Evolutionary conservation across 768 basidiomycete species (phyloP).

Genomic region (Rhizopogon vesiculosus): DNA sequence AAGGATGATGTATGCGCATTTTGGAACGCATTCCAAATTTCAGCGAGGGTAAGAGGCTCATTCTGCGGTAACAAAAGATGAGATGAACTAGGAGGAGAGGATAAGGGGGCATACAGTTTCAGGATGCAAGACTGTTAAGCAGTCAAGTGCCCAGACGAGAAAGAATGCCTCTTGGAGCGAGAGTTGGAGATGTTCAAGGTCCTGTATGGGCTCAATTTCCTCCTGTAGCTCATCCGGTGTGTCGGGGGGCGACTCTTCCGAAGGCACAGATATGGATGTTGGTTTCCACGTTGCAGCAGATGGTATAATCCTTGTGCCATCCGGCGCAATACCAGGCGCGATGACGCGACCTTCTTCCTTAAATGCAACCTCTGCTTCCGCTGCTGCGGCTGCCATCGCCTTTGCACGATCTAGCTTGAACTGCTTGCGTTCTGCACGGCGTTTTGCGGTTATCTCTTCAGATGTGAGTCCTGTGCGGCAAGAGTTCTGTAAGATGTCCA

Average conservation of each 20-base stretch:
- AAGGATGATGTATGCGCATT: slow-evolving; percentile 41
- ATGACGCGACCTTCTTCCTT: slow-evolving; percentile 62
- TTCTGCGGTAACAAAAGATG: slow-evolving; percentile 31
- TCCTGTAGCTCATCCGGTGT: slow-evolving; percentile 30
- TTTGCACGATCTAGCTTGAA: slow-evolving; percentile 91
- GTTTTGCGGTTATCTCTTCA: slow-evolving; percentile 86
- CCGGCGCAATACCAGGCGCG: slow-evolving; percentile 52
- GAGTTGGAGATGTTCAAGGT: slow-evolving; percentile 89
- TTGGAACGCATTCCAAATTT: slow-evolving; percentile 68
- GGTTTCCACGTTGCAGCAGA: slow-evolving; percentile 82
- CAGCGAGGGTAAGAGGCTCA: slow-evolving; percentile 46
- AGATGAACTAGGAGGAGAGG: background rate
- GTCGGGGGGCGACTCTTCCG: slow-evolving; percentile 14
- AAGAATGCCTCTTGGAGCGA: slow-evolving; percentile 90
- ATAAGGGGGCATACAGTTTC: slow-evolving; percentile 48
- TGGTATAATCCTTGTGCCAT: slow-evolving; percentile 47
- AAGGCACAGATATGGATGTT: slow-evolving; percentile 17
- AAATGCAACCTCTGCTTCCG: slow-evolving; percentile 76
- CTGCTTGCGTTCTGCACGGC: slow-evolving; percentile 83
- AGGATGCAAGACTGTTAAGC: slow-evolving; percentile 65
- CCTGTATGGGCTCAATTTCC: slow-evolving; percentile 53
- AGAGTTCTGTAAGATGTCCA: background rate
- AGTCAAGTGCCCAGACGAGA: slow-evolving; percentile 78
- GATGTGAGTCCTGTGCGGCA: slow-evolving; percentile 63
- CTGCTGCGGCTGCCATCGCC: slow-evolving; percentile 79